These are phyloP conservation scores for Jatropha multifida DNA, from an alignment of 441 rosid genomes.

Conservation along the genomic window DNA sequence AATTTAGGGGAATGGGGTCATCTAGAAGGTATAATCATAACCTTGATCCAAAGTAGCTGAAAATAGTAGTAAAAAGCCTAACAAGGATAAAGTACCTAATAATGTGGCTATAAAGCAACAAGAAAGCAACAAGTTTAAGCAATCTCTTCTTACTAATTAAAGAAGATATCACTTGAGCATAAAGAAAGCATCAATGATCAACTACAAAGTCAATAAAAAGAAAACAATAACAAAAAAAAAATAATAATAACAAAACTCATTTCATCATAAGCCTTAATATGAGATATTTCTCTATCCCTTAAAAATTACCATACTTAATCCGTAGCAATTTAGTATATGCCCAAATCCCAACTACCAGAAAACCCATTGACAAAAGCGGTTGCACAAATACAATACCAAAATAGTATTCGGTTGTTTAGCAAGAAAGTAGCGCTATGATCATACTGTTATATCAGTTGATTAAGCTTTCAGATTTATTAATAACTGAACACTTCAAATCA, in stretches of 20 bases:
- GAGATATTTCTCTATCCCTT: background rate
- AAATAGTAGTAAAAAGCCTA: background rate
- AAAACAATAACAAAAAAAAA: background rate
- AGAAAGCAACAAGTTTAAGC: background rate
- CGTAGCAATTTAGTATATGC: background rate
- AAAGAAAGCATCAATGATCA: background rate
- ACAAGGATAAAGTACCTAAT: background rate
- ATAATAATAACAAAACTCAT: background rate
- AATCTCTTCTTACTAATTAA: background rate
- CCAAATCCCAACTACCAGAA: slow-evolving; percentile 1
- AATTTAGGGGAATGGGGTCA: background rate
- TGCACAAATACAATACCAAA: background rate
- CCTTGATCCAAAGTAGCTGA: background rate
- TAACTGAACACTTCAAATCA: background rate
- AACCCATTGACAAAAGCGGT: background rate
- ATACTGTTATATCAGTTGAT: background rate
- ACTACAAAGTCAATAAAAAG: background rate
- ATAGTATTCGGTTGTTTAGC: background rate
- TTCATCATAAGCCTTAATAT: background rate
- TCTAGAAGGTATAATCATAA: background rate
- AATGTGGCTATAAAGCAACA: background rate
- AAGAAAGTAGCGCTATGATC: background rate
- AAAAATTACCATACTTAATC: background rate
- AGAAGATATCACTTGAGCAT: background rate
- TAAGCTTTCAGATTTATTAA: background rate